Evolutionary conservation across 441 rosid genomes (phyloP), one percentile per base, ranked within the genome.

Genomic region (Croton setiger): DNA sequence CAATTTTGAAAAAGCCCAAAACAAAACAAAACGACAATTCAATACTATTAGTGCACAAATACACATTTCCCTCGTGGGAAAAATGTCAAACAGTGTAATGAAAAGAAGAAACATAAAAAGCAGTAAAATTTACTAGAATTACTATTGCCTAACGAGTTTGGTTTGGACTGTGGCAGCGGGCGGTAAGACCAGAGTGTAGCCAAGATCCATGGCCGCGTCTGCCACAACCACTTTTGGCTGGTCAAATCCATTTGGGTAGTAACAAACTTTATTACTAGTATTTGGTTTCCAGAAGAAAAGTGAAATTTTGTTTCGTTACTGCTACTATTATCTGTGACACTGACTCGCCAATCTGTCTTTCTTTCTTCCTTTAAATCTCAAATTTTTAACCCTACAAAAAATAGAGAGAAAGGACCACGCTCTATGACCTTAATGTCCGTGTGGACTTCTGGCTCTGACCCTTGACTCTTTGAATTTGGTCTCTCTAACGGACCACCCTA

Each of bases 381-480:
- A 27, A 27, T 27, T 62, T 9, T 33, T 12, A 61, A 36, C n/a
- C 44, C 57, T 10, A 33, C 43, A 21, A 23, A 49, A n/a, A 5
- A 35, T 12, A 14, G 18, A 5, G 5, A 5, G 52, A 13, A 0
- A 48, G 15, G 20, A 48, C 52, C 15, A 48, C 31, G 31, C 31
- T 27, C 31, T 17, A 48, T 2, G 49, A 12, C 10, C 36, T n/a
- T 23, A 8, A n/a, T 14, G 51, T 39, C 37, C 69, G 59, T 48
- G 69, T 57, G 59, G 69, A 71, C 74, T 45, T n/a, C 31, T 27
- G 2, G 31, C 31, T 27, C 31, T 45, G 49, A 68, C 41, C 60
- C 53, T 64, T 66, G 71, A 59, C 75, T 37, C n/a, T 36, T 49
- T 27, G 23, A 48, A 64, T 37, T 48, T 47, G 35, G 60, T 48